Percentiles rank a stretch among this genome's conserved stretches.
phyloP scores from a whole-genome alignment of 371 early-diverging fungal genomes.

The Mortierella sp. region DNA sequence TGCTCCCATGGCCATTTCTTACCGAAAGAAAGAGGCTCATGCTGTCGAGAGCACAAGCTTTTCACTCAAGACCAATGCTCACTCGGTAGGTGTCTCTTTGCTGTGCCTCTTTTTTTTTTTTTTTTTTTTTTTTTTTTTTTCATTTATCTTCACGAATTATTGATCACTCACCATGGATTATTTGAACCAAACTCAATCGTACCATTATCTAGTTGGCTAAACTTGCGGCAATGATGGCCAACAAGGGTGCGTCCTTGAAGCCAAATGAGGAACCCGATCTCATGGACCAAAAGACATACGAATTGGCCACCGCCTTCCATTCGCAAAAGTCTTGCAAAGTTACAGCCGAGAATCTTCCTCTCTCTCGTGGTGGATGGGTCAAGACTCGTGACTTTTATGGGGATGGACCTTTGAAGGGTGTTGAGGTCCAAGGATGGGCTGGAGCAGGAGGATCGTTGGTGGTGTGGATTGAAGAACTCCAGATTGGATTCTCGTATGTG shows the following conservation, averaged over 20 bases:
- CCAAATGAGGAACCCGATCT: conserved; percentile 56
- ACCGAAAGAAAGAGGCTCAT: conserved; percentile 47
- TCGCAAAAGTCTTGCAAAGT: conserved; percentile 5
- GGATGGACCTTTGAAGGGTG: conserved; percentile 44
- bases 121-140: not conserved
- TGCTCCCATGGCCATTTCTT: conserved; percentile 13
- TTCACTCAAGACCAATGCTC: conserved; percentile 68
- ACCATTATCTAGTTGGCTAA: conserved; percentile 68
- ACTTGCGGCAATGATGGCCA: conserved; percentile 74
- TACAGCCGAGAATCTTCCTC: conserved; percentile 17
- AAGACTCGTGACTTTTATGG: conserved; percentile 43
- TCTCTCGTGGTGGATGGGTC: conserved; percentile 51
- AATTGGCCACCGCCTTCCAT: conserved; percentile 40
- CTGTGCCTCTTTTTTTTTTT: too few species aligned
- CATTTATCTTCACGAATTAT: too few species aligned
- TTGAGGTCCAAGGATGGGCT: conserved; percentile 61
- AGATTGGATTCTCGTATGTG: conserved; percentile 66
- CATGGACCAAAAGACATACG: conserved; percentile 35
- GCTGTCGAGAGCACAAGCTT: conserved; percentile 50
- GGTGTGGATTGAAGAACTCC: conserved; percentile 63
- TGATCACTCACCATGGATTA: too few species aligned
- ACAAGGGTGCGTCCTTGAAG: conserved; percentile 63
- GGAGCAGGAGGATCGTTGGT: conserved; percentile 69
- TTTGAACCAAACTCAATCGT: not conserved
- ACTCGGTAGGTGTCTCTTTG: conserved; percentile 64